These are phyloP conservation scores for Prototheca cutis DNA, from an alignment of 163 green algal genomes.

Conservation along the genomic window DNA sequence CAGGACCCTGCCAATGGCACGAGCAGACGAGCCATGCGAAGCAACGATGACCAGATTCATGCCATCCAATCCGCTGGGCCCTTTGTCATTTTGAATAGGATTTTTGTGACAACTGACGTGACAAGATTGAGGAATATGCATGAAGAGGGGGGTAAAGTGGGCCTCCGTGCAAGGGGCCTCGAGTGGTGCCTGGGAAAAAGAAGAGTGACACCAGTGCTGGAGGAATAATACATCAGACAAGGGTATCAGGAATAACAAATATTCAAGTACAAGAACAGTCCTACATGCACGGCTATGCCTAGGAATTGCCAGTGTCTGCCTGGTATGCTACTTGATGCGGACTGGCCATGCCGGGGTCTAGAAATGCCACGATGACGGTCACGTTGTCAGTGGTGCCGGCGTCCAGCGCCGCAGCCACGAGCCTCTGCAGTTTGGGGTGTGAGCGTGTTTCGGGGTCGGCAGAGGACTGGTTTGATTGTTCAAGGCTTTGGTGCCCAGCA, in stretches of 20 bases:
- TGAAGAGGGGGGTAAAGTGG: too few relatives aligned
- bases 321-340: not conserved
- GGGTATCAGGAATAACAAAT: not conserved
- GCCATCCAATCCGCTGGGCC: too few relatives aligned
- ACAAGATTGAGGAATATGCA: too few relatives aligned
- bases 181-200: too few relatives aligned
- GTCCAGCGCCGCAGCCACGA: conserved; percentile 71
- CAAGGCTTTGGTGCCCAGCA: not conserved
- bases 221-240: not conserved
- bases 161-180: not conserved
- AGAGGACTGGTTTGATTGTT: not conserved
- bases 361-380: conserved; percentile 71
- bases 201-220: not conserved
- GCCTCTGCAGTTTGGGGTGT: conserved; percentile 36
- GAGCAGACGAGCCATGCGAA: too few relatives aligned
- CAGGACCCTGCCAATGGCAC: too few relatives aligned
- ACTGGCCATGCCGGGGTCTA: conserved; percentile 16
- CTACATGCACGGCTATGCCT: not conserved
- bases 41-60: too few relatives aligned
- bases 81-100: too few relatives aligned
- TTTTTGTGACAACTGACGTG: too few relatives aligned
- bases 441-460: not conserved
- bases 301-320: not conserved
- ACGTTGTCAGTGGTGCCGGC: conserved; percentile 78
- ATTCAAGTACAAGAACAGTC: not conserved